Percentiles rank a stretch among this genome's conserved stretches.
Conservation (phyloP, 208 protist genomes). For the Strigomonas culicis region DNA sequence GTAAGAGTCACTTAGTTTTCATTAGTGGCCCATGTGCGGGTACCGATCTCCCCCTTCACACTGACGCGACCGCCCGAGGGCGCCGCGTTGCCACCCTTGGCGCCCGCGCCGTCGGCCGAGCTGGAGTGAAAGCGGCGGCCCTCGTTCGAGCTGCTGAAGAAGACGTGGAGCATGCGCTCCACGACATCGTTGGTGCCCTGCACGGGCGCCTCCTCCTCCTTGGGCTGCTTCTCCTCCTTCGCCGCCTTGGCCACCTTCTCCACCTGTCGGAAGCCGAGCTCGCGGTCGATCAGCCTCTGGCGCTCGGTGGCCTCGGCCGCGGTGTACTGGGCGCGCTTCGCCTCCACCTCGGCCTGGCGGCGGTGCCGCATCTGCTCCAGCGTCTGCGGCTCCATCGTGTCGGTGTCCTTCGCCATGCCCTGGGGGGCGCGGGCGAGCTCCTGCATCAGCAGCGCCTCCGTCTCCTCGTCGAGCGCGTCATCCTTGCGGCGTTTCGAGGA, state of each 20-base stretch:
- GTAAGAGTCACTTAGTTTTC: no score
- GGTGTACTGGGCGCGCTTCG: slow-evolving; percentile 8
- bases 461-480: slow-evolving; percentile 47
- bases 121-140: neutral
- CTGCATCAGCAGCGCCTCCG: slow-evolving; percentile 60
- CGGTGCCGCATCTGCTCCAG: slow-evolving; percentile 40
- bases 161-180: slow-evolving; percentile 65
- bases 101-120: no score
- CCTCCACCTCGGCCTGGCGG: slow-evolving; percentile 25
- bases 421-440: slow-evolving; percentile 47
- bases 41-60: neutral
- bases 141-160: slow-evolving; percentile 56
- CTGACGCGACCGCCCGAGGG: neutral
- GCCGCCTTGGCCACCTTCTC: slow-evolving; percentile 18
- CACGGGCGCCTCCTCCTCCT: slow-evolving; percentile 16
- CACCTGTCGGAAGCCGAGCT: slow-evolving; percentile 47
- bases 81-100: neutral
- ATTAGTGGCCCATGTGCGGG: neutral
- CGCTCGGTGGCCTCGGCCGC: slow-evolving; percentile 27
- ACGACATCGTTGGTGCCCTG: slow-evolving; percentile 42
- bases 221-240: slow-evolving; percentile 20
- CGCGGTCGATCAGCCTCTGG: slow-evolving; percentile 40
- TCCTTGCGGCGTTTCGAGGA: slow-evolving; percentile 37
- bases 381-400: slow-evolving; percentile 30
- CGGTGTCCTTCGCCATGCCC: slow-evolving; percentile 54